Percentiles rank a stretch among this genome's conserved stretches.
phyloP scores from a whole-genome alignment of 1,139 yeast species.

The Sugiyamaella grinbergsii region DNA sequence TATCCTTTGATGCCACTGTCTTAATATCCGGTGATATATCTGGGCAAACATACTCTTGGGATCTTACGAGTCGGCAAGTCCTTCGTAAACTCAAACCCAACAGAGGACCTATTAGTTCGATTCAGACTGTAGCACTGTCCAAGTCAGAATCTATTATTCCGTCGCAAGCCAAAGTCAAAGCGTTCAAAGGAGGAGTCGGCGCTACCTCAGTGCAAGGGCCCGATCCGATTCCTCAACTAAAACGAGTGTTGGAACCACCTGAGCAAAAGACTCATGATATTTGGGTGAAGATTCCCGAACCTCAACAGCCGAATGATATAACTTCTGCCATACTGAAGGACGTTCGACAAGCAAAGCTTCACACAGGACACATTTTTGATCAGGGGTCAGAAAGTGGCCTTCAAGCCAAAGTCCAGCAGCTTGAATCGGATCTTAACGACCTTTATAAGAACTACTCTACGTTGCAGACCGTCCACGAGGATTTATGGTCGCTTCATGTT shows the following conservation, averaged over 20 bases:
- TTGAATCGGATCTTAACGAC: slow-evolving; percentile 33
- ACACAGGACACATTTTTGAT: slow-evolving; percentile 24
- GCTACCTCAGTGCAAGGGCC: slow-evolving; percentile 7
- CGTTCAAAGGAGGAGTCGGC: slow-evolving; percentile 14
- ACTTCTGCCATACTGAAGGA: slow-evolving; percentile 1
- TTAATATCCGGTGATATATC: slow-evolving; percentile 71
- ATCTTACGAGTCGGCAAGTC: slow-evolving; percentile 76
- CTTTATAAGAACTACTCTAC: slow-evolving; percentile 30
- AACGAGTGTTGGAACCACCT: slow-evolving; percentile 31
- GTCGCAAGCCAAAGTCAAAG: slow-evolving; percentile 20
- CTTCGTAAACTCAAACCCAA: slow-evolving; percentile 64
- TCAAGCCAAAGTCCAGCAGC: slow-evolving; percentile 30
- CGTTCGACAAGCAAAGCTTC: slow-evolving; percentile 23
- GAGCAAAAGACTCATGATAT: slow-evolving; percentile 32
- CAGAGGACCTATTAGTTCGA: slow-evolving; percentile 32
- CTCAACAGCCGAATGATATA: background rate
- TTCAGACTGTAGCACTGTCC: slow-evolving; percentile 22
- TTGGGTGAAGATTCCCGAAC: slow-evolving; percentile 27
- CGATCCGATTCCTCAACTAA: slow-evolving; percentile 35
- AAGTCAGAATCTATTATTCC: slow-evolving; percentile 15
- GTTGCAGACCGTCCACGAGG: slow-evolving; percentile 34
- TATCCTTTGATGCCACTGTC: slow-evolving; percentile 76
- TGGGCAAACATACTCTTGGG: slow-evolving; percentile 72
- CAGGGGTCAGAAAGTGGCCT: slow-evolving; percentile 31
- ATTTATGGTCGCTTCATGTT: slow-evolving; percentile 35